Evolutionary conservation across 257 asterid species (phyloP), one percentile per base, ranked within the genome.

Genomic region (Nicotiana otophora): DNA sequence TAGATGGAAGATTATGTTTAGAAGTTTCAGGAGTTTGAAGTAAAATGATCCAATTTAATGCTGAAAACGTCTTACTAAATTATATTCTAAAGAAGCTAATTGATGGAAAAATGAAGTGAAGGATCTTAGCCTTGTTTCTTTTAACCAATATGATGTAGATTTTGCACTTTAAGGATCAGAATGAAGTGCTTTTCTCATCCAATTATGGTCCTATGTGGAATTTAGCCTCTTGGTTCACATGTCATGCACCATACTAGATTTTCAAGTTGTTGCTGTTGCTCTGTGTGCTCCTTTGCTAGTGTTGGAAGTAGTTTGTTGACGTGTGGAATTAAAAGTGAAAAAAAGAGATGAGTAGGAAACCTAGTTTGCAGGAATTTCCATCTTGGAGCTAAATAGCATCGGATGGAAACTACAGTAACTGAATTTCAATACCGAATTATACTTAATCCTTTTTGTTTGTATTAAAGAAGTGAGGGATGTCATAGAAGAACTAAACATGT

Each of bases 31-130:
- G 51, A 42, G 51, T 1, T 42, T 42, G 51, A 42, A 42, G 51
- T 42, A 42, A 42, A 42, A 42, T 10, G 51, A 42, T 53, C 58
- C 19, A 53, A 39, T 46, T 23, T 23, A 42, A 14, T 72, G 61
- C 61, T 72, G 79, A 23, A 46, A 72, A 42, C 11, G 4, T 23
- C 39, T 53, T 4, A 15, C 1, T 53, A 53, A 15, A 72, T 46
- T 72, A 72, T 72, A 23, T 23, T 72, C 58, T 39, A 20, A 23
- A 5, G 79, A 23, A 48, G 48, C 61, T 3, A 72, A 72, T 15
- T 23, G 34, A 72, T 72, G 79, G 14, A 12, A 72, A 72, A 72
- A 72, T 72, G 61, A 72, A 72, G 20, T 48, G 79, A 72, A 46
- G 61, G 39, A 72, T 72, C 61, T 70, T 46, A 46, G 39, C 15